A percentile compares a stretch with the other conserved stretches of the same genome.
phyloP scores from a whole-genome alignment of 225 moss, liverwort and hornwort genomes.

The Thuidium tamariscinum region DNA sequence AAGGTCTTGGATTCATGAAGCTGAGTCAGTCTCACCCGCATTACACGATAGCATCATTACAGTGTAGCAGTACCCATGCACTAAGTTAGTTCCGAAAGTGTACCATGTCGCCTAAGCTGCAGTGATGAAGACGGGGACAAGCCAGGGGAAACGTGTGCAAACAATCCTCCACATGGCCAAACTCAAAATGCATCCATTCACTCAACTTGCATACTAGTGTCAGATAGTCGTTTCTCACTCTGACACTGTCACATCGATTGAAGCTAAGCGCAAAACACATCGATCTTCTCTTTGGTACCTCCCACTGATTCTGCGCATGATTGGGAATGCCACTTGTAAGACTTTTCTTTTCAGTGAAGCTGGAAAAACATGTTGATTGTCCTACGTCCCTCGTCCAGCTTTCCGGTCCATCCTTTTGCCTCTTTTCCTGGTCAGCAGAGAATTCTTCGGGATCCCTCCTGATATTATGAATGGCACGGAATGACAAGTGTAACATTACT shows the following conservation, averaged over 20 bases:
- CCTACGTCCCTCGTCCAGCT: neutral
- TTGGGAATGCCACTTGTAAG: slow-evolving; percentile 9
- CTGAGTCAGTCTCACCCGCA: neutral
- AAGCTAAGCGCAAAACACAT: neutral
- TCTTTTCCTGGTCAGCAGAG: neutral
- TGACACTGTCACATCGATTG: neutral
- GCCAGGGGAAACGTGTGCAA: neutral
- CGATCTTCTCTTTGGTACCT: neutral
- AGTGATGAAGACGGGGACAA: neutral
- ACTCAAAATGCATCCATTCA: neutral
- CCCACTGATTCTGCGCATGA: neutral
- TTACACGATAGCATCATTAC: neutral
- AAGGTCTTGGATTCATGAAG: neutral
- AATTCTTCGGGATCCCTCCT: neutral
- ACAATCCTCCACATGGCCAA: neutral
- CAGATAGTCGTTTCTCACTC: neutral
- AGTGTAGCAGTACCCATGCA: neutral
- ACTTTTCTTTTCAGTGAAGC: neutral
- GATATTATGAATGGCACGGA: neutral
- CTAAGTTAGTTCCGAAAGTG: neutral
- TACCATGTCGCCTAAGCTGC: neutral
- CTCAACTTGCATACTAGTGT: neutral
- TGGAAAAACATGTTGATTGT: slow-evolving; percentile 26
- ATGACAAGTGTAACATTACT: neutral
- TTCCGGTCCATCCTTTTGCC: neutral